Evolutionary conservation across 2,329 filamentous ascomycete genomes (phyloP), one percentile per base, ranked within the genome.

Genomic region (Claviceps citrina): DNA sequence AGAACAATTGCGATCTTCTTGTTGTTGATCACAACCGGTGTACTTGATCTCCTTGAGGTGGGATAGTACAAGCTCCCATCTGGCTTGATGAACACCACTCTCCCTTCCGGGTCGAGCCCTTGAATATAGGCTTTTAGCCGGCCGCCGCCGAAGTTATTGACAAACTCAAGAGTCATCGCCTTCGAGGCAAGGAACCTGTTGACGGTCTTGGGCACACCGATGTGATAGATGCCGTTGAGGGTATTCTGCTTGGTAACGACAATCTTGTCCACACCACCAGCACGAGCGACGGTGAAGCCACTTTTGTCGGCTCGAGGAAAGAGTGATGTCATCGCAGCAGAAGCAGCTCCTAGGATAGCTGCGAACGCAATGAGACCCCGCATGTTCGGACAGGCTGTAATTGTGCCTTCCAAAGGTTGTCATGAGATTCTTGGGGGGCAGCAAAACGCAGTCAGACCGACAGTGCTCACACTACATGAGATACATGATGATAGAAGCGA

Each of bases 91-190:
- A 70, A 66, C 22, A 68, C 65, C 6, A 68, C 54, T 2, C 50
- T 47, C 1, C 55, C 54, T 13, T 56, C 46, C 3, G 51, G 48
- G 47, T 70, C 65, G 2, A 65, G 48, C 3, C 66, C 67, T 13
- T 61, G 61, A 27, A 71, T 53, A 44, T 70, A 71, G 0, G 62
- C 63, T 37, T 62, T 65, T 43, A 69, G 49, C 0, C 49, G 44
- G 3, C 55, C 58, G 4, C 53, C 54, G 10, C 46, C 45, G 31
- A 65, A 58, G 45, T 67, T 68, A 50, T 70, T 70, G 45, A 65
- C 54, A 6, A 70, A 47, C 26, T 55, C 44, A 1, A 63, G 24
- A 0, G 51, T 51, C 7, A 62, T 41, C 2, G 43, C 25, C 2
- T 27, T 26, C 22, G 28, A 31, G 7, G 39, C 7, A n/a, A 42